These are phyloP conservation scores for Alternaria consortialis DNA, from an alignment of 2,329 filamentous ascomycete genomes.

Conservation along the genomic window DNA sequence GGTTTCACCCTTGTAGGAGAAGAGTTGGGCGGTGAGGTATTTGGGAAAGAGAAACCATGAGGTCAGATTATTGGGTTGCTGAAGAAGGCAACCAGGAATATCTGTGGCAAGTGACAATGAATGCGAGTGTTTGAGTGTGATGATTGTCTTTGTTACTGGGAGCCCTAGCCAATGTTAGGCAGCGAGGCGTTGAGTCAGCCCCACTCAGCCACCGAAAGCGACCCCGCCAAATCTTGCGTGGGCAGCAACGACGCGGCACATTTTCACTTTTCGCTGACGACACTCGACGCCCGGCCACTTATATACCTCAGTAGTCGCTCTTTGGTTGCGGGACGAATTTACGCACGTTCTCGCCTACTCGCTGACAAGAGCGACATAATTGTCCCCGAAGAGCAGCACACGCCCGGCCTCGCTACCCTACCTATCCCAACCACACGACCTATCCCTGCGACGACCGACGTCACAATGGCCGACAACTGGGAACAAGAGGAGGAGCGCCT, in stretches of 20 bases:
- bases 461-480: conserved; percentile 83
- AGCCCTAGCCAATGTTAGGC: conserved; percentile 38
- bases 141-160: conserved; percentile 24
- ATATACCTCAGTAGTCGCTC: conserved; percentile 17
- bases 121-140: conserved; percentile 12
- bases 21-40: conserved; percentile 1
- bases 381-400: neutral
- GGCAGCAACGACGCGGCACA: conserved; percentile 33
- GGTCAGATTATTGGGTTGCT: neutral
- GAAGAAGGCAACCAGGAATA: neutral
- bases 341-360: neutral
- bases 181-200: conserved; percentile 31
- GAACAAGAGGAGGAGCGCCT: conserved; percentile 92
- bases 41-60: conserved; percentile 8
- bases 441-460: conserved; percentile 18
- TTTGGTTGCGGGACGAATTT: conserved; percentile 7
- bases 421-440: conserved; percentile 11
- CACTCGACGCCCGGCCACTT: conserved; percentile 10
- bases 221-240: conserved; percentile 33
- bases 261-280: conserved; percentile 32
- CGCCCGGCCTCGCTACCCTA: conserved; percentile 1
- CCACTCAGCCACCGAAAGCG: conserved; percentile 23
- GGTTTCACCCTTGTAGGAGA: conserved; percentile 5
- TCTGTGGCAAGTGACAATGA: neutral
- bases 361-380: neutral